A percentile compares a stretch with the other conserved stretches of the same genome.
Conservation (phyloP, 1,139 yeast species). For the Hemisphaericaspora xylanilytica region DNA sequence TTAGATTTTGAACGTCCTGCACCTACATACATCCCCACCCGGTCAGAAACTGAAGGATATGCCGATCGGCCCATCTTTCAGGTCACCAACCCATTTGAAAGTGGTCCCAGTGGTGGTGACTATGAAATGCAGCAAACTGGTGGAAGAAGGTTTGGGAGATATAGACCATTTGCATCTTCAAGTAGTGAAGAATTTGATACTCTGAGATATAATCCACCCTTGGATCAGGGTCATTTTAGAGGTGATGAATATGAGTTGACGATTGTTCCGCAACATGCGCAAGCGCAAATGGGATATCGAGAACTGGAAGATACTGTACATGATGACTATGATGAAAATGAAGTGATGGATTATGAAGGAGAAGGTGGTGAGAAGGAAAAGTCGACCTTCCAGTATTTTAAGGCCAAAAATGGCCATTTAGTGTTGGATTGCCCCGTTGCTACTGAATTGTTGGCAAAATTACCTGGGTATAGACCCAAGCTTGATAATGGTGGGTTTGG, state of each 20-base stretch:
- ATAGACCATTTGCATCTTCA: background rate
- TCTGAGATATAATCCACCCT: background rate
- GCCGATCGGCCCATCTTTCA: background rate
- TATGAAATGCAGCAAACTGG: background rate
- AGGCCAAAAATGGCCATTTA: conserved; percentile 42
- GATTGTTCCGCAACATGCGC: conserved; percentile 10
- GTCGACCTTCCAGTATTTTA: background rate
- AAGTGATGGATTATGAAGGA: background rate
- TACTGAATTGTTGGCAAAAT: conserved; percentile 42
- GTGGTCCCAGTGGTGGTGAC: background rate
- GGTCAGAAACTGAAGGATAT: background rate
- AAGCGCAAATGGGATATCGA: background rate
- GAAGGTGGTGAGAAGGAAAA: conserved; percentile 1
- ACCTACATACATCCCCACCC: background rate
- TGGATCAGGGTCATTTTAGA: conserved; percentile 34
- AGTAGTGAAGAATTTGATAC: conserved; percentile 35
- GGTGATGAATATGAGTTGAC: conserved; percentile 44
- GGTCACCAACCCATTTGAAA: background rate
- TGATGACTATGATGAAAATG: background rate
- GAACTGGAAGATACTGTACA: background rate
- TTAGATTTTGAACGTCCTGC: background rate
- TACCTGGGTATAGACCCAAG: conserved; percentile 37
- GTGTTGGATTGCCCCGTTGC: conserved; percentile 53
- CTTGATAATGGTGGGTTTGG: conserved; percentile 23
- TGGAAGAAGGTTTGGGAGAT: background rate